Percentiles rank a stretch among this genome's conserved stretches.
Conservation (phyloP, 805 yeast species). For the Kuraishia hungarica region DNA sequence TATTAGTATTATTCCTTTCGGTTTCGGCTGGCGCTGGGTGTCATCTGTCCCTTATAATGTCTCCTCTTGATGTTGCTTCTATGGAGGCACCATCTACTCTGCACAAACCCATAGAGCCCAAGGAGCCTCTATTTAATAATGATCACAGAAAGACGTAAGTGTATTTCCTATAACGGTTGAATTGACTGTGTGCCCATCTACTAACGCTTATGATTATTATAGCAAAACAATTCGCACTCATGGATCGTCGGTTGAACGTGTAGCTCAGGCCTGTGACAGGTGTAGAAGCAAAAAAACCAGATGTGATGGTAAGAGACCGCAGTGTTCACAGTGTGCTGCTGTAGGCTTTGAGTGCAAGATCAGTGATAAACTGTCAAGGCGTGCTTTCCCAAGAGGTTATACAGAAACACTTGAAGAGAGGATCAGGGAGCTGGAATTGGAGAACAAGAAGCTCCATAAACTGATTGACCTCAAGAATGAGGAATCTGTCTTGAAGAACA, state of each 20-base stretch:
- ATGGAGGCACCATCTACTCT: background rate
- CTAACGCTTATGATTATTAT: background rate
- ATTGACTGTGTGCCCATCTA: background rate
- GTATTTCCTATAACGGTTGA: background rate
- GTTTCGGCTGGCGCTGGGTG: no score
- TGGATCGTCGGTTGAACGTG: slow-evolving; percentile 57
- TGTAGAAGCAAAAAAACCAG: slow-evolving; percentile 75
- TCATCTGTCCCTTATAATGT: background rate
- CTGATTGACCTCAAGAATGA: slow-evolving; percentile 58
- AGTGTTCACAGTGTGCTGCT: slow-evolving; percentile 73
- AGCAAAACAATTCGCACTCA: slow-evolving; percentile 58
- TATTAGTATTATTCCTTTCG: background rate
- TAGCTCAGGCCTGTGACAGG: slow-evolving; percentile 89
- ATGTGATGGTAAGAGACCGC: slow-evolving; percentile 69
- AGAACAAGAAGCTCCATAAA: slow-evolving; percentile 62
- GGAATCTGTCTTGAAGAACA: slow-evolving; percentile 36
- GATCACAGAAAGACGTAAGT: background rate
- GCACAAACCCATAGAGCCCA: background rate
- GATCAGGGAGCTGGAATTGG: slow-evolving; percentile 77
- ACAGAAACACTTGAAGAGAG: slow-evolving; percentile 86
- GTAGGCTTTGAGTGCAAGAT: slow-evolving; percentile 86
- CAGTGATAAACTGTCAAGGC: slow-evolving; percentile 76
- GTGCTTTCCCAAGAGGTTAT: slow-evolving; percentile 88
- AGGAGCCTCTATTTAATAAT: background rate
- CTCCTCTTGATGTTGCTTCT: background rate